These are phyloP conservation scores for Gaertneriomyces semiglobifer DNA, from an alignment of 192 early-diverging fungal genomes.

Conservation along the genomic window DNA sequence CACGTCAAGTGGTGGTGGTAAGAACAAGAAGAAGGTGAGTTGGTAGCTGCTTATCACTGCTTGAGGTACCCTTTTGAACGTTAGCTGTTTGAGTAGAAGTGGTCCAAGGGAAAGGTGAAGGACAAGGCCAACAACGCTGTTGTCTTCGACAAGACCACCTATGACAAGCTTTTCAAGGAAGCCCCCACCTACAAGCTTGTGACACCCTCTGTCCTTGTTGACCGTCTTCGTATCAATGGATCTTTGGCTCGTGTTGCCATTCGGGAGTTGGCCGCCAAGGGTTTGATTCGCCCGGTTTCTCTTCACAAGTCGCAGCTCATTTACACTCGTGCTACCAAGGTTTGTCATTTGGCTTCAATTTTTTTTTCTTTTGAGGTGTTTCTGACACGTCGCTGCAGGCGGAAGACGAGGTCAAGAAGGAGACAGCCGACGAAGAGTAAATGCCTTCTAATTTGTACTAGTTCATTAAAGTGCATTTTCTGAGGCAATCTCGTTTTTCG, in stretches of 20 bases:
- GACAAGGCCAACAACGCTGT: slow-evolving; percentile 99
- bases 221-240: slow-evolving; percentile 97
- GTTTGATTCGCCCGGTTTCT: slow-evolving; percentile 88
- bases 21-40: slow-evolving; percentile 42
- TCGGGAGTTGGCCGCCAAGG: slow-evolving; percentile 86
- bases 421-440: slow-evolving; percentile 34
- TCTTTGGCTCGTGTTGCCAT: slow-evolving; percentile 94
- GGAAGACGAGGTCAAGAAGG: slow-evolving; percentile 20
- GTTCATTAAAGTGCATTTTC: slow-evolving; percentile 17
- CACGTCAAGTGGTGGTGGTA: slow-evolving; percentile 34
- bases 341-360: slow-evolving; percentile 9
- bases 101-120: slow-evolving; percentile 99
- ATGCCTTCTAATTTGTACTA: not conserved
- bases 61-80: not conserved
- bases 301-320: slow-evolving; percentile 82
- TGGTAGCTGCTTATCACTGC: not conserved
- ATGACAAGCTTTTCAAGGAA: slow-evolving; percentile 99
- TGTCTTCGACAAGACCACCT: slow-evolving; percentile 93
- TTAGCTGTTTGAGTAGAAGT: slow-evolving; percentile 71
- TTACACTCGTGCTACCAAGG: slow-evolving; percentile 60
- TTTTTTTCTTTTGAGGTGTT: not conserved
- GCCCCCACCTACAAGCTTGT: slow-evolving; percentile 99
- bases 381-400: slow-evolving; percentile 1
- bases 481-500: no score
- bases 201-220: slow-evolving; percentile 95